Conservation (phyloP, 768 basidiomycete genomes). For the Psilocybe azurescens region DNA sequence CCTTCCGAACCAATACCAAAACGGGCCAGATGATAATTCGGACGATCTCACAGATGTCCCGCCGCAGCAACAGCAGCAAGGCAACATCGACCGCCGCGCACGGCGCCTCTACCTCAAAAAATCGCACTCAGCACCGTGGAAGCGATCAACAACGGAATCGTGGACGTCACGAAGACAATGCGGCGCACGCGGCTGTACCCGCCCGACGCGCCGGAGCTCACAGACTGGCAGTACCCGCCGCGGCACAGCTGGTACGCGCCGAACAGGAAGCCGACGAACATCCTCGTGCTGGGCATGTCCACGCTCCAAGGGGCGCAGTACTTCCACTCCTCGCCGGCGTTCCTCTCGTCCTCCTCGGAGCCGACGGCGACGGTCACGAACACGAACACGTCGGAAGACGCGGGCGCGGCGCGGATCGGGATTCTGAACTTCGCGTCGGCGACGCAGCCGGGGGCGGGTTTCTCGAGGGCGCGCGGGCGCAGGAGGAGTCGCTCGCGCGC, state of each 20-base stretch:
- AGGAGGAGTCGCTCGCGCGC: slow-evolving; percentile 79
- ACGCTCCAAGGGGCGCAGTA: slow-evolving; percentile 62
- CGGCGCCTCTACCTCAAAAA: slow-evolving; percentile 19
- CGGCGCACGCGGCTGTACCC: slow-evolving; percentile 59
- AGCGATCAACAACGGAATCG: slow-evolving; percentile 24
- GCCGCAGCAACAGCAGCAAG: slow-evolving; percentile 5
- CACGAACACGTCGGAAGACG: neutral
- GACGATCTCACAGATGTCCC: slow-evolving; percentile 3
- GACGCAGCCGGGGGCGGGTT: slow-evolving; percentile 77
- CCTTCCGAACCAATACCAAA: neutral
- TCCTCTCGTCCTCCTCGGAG: slow-evolving; percentile 19
- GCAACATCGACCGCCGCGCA: neutral
- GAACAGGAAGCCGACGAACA: slow-evolving; percentile 25
- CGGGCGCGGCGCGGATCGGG: slow-evolving; percentile 41
- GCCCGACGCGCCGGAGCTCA: slow-evolving; percentile 56
- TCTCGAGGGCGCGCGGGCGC: slow-evolving; percentile 67
- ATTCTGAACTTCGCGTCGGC: slow-evolving; percentile 79
- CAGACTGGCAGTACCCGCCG: slow-evolving; percentile 15
- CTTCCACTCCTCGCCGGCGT: slow-evolving; percentile 25
- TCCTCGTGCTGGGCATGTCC: slow-evolving; percentile 59
- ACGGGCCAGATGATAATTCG: neutral
- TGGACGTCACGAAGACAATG: slow-evolving; percentile 29
- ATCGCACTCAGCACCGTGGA: slow-evolving; percentile 21
- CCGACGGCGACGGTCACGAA: neutral
- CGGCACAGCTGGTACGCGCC: slow-evolving; percentile 5